Conservation (phyloP, 2,329 filamentous ascomycete species). For the Xylaria multiplex region DNA sequence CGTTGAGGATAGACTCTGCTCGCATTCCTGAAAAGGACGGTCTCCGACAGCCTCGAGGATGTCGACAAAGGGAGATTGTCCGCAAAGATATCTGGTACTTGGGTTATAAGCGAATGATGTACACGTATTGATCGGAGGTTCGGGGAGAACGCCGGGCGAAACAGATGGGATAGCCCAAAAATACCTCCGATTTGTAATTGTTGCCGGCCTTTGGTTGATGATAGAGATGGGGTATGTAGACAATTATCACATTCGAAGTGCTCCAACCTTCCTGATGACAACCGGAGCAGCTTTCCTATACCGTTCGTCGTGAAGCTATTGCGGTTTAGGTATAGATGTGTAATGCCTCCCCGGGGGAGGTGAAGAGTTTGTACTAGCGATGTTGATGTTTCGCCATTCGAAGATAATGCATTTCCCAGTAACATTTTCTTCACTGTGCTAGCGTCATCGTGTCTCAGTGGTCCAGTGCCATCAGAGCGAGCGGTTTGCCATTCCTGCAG, state of each 20-base stretch:
- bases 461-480: slow-evolving; percentile 52
- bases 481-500: slow-evolving; percentile 44
- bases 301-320: slow-evolving; percentile 60
- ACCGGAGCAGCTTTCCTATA: slow-evolving; percentile 56
- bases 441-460: slow-evolving; percentile 49
- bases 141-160: slow-evolving; percentile 63
- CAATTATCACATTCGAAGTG: slow-evolving; percentile 62
- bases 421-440: slow-evolving; percentile 48
- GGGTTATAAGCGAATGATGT: slow-evolving; percentile 70
- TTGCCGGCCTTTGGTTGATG: slow-evolving; percentile 44
- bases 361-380: slow-evolving; percentile 43
- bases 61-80: slow-evolving; percentile 52
- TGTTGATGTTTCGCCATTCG: slow-evolving; percentile 33
- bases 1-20: slow-evolving; percentile 58
- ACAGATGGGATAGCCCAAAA: slow-evolving; percentile 57
- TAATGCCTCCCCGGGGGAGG: slow-evolving; percentile 53
- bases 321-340: slow-evolving; percentile 64
- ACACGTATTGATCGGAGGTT: slow-evolving; percentile 64
- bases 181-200: slow-evolving; percentile 55
- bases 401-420: slow-evolving; percentile 39
- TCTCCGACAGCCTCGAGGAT: slow-evolving; percentile 58
- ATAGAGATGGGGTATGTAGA: slow-evolving; percentile 40
- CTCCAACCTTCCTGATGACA: slow-evolving; percentile 59
- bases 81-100: slow-evolving; percentile 58
- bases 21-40: slow-evolving; percentile 54